Conservation (phyloP, 2,329 filamentous ascomycete species). For the Fusarium subglutinans region DNA sequence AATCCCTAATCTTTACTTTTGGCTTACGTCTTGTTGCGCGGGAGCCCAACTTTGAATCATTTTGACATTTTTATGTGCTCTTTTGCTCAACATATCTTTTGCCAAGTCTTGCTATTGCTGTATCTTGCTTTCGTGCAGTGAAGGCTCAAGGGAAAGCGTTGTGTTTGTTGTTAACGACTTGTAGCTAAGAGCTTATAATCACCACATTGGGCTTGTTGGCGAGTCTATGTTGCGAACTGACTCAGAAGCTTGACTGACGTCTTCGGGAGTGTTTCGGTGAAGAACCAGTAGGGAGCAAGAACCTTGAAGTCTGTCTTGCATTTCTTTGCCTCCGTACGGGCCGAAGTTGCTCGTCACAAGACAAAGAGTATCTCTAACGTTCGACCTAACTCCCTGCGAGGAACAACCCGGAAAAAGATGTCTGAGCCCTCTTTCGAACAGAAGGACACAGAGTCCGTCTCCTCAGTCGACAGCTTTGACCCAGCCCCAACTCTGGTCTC, state of each 20-base stretch:
- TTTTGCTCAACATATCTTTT: neutral
- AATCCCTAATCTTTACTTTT: neutral
- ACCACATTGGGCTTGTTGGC: neutral
- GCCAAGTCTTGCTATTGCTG: rapidly evolving
- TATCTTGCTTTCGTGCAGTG: rapidly evolving
- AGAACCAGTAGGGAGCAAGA: rapidly evolving
- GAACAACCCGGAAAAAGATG: neutral
- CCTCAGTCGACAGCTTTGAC: neutral
- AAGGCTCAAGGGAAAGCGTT: neutral
- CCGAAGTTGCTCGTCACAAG: rapidly evolving
- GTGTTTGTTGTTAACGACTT: neutral
- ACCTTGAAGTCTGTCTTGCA: rapidly evolving
- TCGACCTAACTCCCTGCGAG: rapidly evolving
- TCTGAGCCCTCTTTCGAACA: rapidly evolving
- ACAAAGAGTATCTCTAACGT: rapidly evolving
- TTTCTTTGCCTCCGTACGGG: neutral
- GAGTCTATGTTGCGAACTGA: neutral
- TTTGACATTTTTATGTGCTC: rapidly evolving
- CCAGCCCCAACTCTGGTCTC: neutral
- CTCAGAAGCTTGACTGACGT: rapidly evolving
- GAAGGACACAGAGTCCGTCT: neutral
- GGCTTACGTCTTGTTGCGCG: neutral
- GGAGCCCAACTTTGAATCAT: rapidly evolving
- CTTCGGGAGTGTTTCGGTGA: rapidly evolving
- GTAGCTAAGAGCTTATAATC: neutral